phyloP scores from a whole-genome alignment of 306 rosid genomes.

The Prinsepia uniflora region DNA sequence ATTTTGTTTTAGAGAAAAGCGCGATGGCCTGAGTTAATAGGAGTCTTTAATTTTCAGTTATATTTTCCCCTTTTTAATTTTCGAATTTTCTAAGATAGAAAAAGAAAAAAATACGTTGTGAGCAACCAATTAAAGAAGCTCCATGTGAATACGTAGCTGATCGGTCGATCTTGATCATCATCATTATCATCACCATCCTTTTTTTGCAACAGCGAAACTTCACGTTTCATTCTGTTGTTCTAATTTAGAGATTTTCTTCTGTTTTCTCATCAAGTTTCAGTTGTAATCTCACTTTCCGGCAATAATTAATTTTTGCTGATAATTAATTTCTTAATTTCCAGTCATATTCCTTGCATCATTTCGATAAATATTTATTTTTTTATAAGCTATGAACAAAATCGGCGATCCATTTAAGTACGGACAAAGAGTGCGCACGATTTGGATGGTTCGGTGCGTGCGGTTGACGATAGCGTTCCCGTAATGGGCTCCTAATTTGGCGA shows the following conservation, averaged over 20 bases:
- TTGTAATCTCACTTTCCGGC: slow-evolving; percentile 18
- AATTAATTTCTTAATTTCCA: neutral
- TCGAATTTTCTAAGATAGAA: slow-evolving; percentile 5
- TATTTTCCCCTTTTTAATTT: neutral
- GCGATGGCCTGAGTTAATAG: slow-evolving; percentile 13
- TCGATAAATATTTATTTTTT: neutral
- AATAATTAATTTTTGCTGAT: slow-evolving; percentile 8
- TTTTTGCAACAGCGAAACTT: slow-evolving; percentile 37
- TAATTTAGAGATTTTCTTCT: slow-evolving; percentile 19
- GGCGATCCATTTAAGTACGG: neutral
- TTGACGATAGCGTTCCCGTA: neutral
- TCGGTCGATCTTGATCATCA: neutral
- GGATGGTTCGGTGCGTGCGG: neutral
- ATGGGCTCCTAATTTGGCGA: neutral
- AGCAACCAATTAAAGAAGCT: slow-evolving; percentile 10
- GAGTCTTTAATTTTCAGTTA: slow-evolving; percentile 10
- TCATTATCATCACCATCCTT: neutral
- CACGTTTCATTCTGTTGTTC: slow-evolving; percentile 23
- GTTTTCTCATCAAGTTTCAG: neutral
- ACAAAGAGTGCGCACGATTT: neutral
- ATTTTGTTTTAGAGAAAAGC: slow-evolving; percentile 3
- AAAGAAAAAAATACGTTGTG: neutral
- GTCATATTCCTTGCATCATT: neutral
- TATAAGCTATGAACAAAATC: neutral
- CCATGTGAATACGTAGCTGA: slow-evolving; percentile 33